Base-by-base conservation (phyloP, 352 stramenopile species). In the Paralagenidium karlingii region DNA sequence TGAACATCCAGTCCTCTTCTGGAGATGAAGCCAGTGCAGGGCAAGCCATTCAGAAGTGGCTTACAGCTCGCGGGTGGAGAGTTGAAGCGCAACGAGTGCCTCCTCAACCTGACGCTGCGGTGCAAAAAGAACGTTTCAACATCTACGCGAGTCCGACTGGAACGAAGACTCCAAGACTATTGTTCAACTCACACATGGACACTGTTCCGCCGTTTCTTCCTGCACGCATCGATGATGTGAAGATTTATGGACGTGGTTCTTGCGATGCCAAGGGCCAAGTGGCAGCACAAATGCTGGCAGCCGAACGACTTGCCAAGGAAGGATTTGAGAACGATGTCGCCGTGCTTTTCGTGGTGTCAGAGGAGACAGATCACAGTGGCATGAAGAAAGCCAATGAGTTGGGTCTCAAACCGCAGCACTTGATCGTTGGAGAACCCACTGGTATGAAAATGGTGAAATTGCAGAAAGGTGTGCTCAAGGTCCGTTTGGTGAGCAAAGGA, bases 151-250 rank as follows among this genome's bases (percentile, higher is more conserved):
- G 55, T 29, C 70, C 63, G 13, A 60, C 63, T 5, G 61, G 71
- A 15, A 76, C 56, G 44, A 77, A 77, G 22, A 46, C 53, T 0
- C 66, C 71, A 22, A 53, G 51, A 11, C 55, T 92, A 29, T 45
- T 92, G 30, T 88, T 90, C 49, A 92, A 92, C 54, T 87, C 71
- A 22, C 75, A 92, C 51, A 90, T 88, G 58, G 78, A 92, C 49
- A 92, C 78, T 5, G 78, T 90, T 25, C 64, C 73, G 24, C 68
- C 67, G 16, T 82, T 76, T 32, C 55, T 85, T 9, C 70, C 65
- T 34, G 65, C 70, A 28, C 68, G 70, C 11, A 75, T 68, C 3
- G 68, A 85, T 21, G 69, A 58, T 19, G 62, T 60, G 29, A 85
- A 69, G 42, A 57, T 85, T 4, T 80, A 76, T 33, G 78, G 78